These are phyloP conservation scores for Chalciporus chontae DNA, from an alignment of 768 basidiomycete genomes.

Conservation along the genomic window DNA sequence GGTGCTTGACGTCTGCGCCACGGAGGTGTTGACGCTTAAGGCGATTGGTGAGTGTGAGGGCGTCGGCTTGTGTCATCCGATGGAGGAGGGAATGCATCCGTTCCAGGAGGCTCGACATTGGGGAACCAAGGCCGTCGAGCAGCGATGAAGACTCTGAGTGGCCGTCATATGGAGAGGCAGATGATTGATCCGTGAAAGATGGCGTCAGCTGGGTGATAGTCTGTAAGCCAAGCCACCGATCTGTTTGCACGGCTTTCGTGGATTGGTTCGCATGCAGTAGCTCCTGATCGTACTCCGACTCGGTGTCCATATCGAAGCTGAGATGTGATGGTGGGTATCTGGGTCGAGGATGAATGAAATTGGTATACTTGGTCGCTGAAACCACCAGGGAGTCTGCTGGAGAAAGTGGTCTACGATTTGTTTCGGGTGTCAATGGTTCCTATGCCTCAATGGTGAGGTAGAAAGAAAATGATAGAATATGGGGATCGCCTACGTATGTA, in stretches of 20 bases:
- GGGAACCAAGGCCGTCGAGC: constrained; percentile 47
- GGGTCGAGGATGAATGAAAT: constrained; percentile 20
- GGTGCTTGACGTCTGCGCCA: constrained; percentile 80
- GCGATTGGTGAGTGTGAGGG: constrained; percentile 82
- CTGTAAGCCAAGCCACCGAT: constrained; percentile 34
- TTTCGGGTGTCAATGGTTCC: constrained; percentile 48
- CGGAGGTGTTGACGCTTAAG: constrained; percentile 87
- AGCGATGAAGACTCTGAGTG: constrained; percentile 76
- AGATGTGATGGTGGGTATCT: constrained; percentile 25
- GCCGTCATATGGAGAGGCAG: constrained; percentile 51
- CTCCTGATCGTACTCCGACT: constrained; percentile 33
- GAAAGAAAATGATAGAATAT: not conserved
- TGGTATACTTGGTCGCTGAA: constrained; percentile 26
- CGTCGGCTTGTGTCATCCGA: constrained; percentile 71
- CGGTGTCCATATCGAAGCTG: constrained; percentile 46
- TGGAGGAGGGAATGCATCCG: constrained; percentile 62
- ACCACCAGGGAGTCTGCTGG: constrained; percentile 34
- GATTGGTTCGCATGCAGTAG: constrained; percentile 41
- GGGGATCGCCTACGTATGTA: constrained; percentile 31
- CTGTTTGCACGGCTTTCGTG: constrained; percentile 70
- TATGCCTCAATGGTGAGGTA: constrained; percentile 16
- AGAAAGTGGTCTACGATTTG: constrained; percentile 40
- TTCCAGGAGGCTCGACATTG: constrained; percentile 55
- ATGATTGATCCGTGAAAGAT: constrained; percentile 33
- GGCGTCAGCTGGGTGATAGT: constrained; percentile 34